Base-by-base conservation (phyloP, 2,329 filamentous ascomycete species). In the Acrocalymma vagum region DNA sequence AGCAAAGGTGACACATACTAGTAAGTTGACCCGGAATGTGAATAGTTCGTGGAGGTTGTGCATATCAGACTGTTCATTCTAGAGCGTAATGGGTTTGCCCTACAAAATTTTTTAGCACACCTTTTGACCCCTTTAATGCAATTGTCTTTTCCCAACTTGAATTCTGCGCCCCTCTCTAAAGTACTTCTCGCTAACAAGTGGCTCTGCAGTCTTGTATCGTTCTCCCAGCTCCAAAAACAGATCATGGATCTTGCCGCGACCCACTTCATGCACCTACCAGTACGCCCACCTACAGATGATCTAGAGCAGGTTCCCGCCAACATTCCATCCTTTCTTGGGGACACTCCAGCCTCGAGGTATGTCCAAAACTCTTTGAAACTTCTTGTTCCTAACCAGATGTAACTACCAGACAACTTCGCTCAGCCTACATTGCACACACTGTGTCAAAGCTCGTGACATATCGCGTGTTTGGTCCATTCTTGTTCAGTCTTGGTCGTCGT, bases 401-500 rank as follows among this genome's bases (percentile, higher is more conserved):
- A 18, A 22, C 7, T 33, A 9, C n/a, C 26, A 69, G 74, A 45
- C 75, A 79, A 53, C 67, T 82, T 11, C 76, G 79, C 17, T 69
- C 76, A 29, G 77, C 79, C 15, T 81, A 81, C 52, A 67, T 82
- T 18, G 75, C 79, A 41, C 78, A 81, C 52, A 72, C 77, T n/a
- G 71, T 83, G 27, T 81, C 78, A 10, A 79, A 76, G 40, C 75
- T 79, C n/a, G 66, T 83, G 35, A 80, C 76, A 6, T 77, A 76
- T 53, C 73, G 78, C 24, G 77, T 82, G 23, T 82, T 82, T 64
- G 76, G 78, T 17, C 80, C 79, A 1, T 83, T 82, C 67, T 54
- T 83, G 16, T 83, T 83, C 65, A 80, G 77, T 17, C 66, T 81
- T 3, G 77, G 78, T 22, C 73, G 75, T 29, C 68, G 77, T 22